These are phyloP conservation scores for Phytophthora parvispora DNA, from an alignment of 352 stramenopile species.

Conservation along the genomic window DNA sequence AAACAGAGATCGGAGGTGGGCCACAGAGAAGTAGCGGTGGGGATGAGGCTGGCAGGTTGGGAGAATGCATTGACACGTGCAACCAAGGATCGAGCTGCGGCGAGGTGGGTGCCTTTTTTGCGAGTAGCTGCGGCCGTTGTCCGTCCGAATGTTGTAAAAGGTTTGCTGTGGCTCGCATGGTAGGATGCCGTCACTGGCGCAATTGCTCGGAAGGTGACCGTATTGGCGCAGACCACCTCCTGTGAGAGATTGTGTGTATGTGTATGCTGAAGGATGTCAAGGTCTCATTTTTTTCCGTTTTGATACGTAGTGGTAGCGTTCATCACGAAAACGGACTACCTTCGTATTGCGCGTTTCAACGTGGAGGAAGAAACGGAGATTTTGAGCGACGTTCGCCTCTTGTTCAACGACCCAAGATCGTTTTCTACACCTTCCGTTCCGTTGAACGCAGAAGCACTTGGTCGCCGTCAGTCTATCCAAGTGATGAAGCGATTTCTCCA, in stretches of 20 bases:
- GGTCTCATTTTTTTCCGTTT: background rate
- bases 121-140: too few species aligned
- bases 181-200: constrained; percentile 40
- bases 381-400: background rate
- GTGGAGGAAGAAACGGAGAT: constrained; percentile 28
- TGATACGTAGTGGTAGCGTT: constrained; percentile 34
- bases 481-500: constrained; percentile 45
- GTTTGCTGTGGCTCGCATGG: background rate
- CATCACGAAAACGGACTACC: constrained; percentile 51
- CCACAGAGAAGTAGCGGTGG: constrained; percentile 8
- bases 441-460: background rate
- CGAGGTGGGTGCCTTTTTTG: too few species aligned
- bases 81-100: constrained; percentile 45
- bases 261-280: background rate
- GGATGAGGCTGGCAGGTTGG: constrained; percentile 29
- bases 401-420: constrained; percentile 1
- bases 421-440: background rate
- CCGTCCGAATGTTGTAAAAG: too few species aligned
- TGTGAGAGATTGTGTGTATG: constrained; percentile 22
- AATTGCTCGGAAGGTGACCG: constrained; percentile 47
- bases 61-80: constrained; percentile 50
- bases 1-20: constrained; percentile 11
- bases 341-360: constrained; percentile 46
- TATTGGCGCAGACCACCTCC: constrained; percentile 53
- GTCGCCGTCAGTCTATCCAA: background rate